phyloP scores from a whole-genome alignment of 2,329 filamentous ascomycete genomes.

The Ceratocystiopsis minuta region DNA sequence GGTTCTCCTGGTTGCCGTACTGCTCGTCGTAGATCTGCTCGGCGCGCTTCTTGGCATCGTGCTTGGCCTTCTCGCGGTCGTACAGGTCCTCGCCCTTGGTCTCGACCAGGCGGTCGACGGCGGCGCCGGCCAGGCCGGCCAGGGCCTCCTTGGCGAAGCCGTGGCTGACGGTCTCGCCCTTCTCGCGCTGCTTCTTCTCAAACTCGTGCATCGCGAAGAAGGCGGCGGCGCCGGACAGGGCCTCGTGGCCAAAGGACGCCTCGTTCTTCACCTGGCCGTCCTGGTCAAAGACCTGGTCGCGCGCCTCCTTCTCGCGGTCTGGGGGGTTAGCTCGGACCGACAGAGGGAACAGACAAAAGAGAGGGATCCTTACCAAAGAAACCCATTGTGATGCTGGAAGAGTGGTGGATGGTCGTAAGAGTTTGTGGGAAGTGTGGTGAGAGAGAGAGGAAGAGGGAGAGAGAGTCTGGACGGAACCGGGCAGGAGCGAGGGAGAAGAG shows the following conservation, averaged over 20 bases:
- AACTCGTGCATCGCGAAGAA: constrained; percentile 69
- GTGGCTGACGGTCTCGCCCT: constrained; percentile 56
- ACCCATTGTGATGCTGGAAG: constrained; percentile 7
- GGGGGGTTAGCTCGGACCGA: not conserved
- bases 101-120: constrained; percentile 60
- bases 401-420: not conserved
- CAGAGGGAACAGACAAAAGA: too few species aligned
- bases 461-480: not conserved
- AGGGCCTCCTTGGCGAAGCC: constrained; percentile 62
- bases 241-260: constrained; percentile 39
- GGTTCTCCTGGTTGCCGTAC: constrained; percentile 34
- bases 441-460: not conserved
- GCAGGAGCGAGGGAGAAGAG: not conserved
- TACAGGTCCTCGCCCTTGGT: constrained; percentile 46
- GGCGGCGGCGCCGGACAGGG: constrained; percentile 56
- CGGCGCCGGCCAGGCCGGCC: constrained; percentile 52
- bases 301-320: constrained; percentile 25
- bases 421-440: not conserved
- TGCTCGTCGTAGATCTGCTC: constrained; percentile 44
- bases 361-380: constrained; percentile 4
- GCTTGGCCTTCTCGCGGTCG: constrained; percentile 39
- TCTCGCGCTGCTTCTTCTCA: constrained; percentile 53
- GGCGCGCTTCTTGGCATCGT: constrained; percentile 38
- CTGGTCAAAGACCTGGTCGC: constrained; percentile 24
- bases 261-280: constrained; percentile 40